Percentiles rank a stretch among this genome's conserved stretches.
Evolutionary conservation across 805 yeast genomes (phyloP).

Genomic region (Myxozyma neotropica): DNA sequence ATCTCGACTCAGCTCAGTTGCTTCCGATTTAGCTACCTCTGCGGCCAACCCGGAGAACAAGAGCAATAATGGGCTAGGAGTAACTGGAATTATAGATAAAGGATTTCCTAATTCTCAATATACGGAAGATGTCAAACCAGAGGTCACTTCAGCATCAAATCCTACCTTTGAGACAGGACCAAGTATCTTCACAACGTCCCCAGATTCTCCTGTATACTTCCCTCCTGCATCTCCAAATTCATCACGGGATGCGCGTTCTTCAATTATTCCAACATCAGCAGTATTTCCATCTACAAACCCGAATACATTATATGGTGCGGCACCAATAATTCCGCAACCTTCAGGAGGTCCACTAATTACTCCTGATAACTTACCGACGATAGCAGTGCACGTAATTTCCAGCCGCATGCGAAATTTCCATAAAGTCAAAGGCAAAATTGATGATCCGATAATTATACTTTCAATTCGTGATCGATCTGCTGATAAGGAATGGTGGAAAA

Average conservation of each 20-base stretch:
- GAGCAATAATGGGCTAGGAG: slow-evolving; percentile 11
- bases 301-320: slow-evolving; percentile 19
- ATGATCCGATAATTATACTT: slow-evolving; percentile 63
- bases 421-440: slow-evolving; percentile 43
- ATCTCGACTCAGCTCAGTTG: background rate
- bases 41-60: background rate
- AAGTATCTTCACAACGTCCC: background rate
- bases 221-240: slow-evolving; percentile 23
- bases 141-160: background rate
- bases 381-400: slow-evolving; percentile 38
- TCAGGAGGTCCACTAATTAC: slow-evolving; percentile 29
- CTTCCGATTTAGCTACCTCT: background rate
- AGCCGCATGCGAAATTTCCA: slow-evolving; percentile 39
- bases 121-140: background rate
- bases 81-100: slow-evolving; percentile 7
- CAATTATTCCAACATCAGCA: slow-evolving; percentile 16
- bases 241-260: slow-evolving; percentile 3
- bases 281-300: slow-evolving; percentile 11
- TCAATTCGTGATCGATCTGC: slow-evolving; percentile 64
- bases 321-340: slow-evolving; percentile 13
- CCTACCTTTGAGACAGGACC: background rate
- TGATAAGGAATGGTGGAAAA: slow-evolving; percentile 71
- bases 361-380: slow-evolving; percentile 38
- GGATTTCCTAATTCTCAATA: background rate
- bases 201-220: slow-evolving; percentile 19